Evolutionary conservation across 2,329 filamentous ascomycete species (phyloP).

Genomic region (Alternaria sp.): DNA sequence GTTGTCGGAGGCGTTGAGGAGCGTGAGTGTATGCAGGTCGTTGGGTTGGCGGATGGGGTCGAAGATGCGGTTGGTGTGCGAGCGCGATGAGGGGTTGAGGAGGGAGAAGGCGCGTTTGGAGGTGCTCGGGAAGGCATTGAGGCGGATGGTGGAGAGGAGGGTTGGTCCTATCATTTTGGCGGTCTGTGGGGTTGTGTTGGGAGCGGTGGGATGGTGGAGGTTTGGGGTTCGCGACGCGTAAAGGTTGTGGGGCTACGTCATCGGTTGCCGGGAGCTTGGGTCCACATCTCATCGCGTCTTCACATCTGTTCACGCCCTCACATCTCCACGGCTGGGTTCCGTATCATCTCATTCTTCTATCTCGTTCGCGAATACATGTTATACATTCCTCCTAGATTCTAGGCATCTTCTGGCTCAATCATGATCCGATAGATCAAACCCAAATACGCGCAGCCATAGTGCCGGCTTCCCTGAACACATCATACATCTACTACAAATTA

Average conservation of each 20-base stretch:
- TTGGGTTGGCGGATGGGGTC: constrained; percentile 54
- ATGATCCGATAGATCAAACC: too few relatives aligned
- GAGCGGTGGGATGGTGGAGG: background rate
- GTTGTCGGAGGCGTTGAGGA: constrained; percentile 55
- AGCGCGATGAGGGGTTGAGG: constrained; percentile 17
- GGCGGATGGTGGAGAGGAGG: background rate
- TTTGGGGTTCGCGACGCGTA: constrained; percentile 5
- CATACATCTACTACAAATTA: too few relatives aligned
- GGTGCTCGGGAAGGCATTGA: background rate
- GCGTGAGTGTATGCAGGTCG: constrained; percentile 56
- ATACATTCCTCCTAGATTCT: too few relatives aligned
- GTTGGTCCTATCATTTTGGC: constrained; percentile 6
- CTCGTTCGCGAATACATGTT: too few relatives aligned
- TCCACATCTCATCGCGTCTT: constrained; percentile 51
- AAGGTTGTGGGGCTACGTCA: constrained; percentile 16
- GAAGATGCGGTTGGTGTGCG: constrained; percentile 42
- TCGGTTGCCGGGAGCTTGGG: constrained; percentile 14
- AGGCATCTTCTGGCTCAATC: too few relatives aligned
- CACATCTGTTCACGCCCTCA: background rate
- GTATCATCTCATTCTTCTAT: too few relatives aligned
- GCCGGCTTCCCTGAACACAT: too few relatives aligned
- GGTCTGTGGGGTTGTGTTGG: background rate
- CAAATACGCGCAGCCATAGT: too few relatives aligned
- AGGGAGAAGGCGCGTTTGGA: constrained; percentile 25
- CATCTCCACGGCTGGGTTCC: too few relatives aligned